Base-by-base conservation (phyloP, 2,329 filamentous ascomycete species). In the Cordyceps javanica region DNA sequence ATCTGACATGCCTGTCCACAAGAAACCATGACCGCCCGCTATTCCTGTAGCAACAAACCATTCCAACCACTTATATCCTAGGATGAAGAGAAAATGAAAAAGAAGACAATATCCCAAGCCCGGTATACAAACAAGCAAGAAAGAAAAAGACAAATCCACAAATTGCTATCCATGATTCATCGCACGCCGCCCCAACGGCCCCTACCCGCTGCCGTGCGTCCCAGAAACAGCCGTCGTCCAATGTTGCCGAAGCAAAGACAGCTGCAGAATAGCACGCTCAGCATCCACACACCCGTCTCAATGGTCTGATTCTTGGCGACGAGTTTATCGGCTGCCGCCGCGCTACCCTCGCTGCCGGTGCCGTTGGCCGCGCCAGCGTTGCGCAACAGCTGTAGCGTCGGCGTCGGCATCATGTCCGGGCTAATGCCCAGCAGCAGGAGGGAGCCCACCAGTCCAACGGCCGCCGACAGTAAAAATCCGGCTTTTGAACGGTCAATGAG, bases 181-280 rank as follows among this genome's bases (percentile, higher is more conserved):
- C 73, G 69, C 49, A 75, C 64, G n/a, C 72, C 74, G 34, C 70
- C 76, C 77, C 75, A 79, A 42, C 80, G 68, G 3, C 76, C 76
- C 59, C 72, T 74, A n/a, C 66, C 70, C 1, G 66, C 69, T 1
- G 72, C 70, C n/a, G 72, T 70, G 57, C 67, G 69, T 23, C 74
- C 79, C 62, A 83, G 73, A n/a, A 87, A 86, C 62, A 97, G 73
- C 61, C 90, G 81, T 61, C 94, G 80, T 13, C 94, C 94, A 67
- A 99, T 91, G 68, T 96, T 97, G 11, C 94, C 94, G 77, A 99
- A 97, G 73, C 92, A 97, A 10, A 97, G 84, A 64, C 90, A 91
- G 67, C 90, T 95, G 73, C 94, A 97, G 70, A 97, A 99, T 52
- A 99, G 74, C 26, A 97, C 91, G 67, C 91, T 96, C 25, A 93